Conservation (phyloP, 768 basidiomycete genomes). For the Termitomyces heimii region DNA sequence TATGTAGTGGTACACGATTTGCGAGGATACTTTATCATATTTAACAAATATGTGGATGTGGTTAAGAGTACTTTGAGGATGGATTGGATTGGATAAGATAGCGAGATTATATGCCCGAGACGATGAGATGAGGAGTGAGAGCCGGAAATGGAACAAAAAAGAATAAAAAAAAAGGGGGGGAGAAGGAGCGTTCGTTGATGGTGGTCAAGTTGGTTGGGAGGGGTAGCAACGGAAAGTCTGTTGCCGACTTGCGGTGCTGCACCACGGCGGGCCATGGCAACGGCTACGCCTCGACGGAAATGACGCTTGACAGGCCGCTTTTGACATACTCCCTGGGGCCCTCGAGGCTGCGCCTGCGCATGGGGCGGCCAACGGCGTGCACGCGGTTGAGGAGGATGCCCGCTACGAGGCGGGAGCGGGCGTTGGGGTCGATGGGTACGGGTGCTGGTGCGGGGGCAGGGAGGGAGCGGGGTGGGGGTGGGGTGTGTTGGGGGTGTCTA, state of each 20-base stretch:
- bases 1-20: neutral
- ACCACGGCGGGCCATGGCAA: neutral
- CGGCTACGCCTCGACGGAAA: conserved; percentile 35
- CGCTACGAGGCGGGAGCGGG: conserved; percentile 47
- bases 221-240: no score
- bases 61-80: no score
- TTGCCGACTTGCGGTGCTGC: no score
- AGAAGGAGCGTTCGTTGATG: neutral
- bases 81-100: neutral
- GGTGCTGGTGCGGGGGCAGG: neutral
- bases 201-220: neutral
- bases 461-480: neutral
- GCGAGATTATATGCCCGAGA: neutral
- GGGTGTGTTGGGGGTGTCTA: neutral
- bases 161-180: neutral
- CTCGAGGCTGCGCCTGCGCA: conserved; percentile 33
- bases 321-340: conserved; percentile 39
- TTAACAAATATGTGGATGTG: neutral
- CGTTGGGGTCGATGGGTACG: conserved; percentile 14
- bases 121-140: neutral
- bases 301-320: conserved; percentile 45
- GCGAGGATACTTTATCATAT: neutral
- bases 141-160: no score
- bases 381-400: conserved; percentile 52
- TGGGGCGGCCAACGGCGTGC: conserved; percentile 44